Base-by-base conservation (phyloP, 2,329 filamentous ascomycete genomes). In the Phialocephala subalpina region DNA sequence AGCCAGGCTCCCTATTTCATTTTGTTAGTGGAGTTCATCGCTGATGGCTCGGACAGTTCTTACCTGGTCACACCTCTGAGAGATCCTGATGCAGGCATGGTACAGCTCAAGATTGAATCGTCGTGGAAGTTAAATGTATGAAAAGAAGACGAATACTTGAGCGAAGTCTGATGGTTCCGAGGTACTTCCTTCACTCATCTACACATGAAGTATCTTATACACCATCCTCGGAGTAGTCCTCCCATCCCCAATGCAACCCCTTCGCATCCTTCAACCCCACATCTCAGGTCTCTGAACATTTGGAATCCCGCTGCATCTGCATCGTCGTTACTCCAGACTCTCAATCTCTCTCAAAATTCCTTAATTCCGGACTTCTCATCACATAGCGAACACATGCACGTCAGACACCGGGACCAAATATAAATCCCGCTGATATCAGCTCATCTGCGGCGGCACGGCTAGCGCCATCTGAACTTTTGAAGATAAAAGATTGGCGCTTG, bases 1-100 rank as follows among this genome's bases (percentile, higher is more conserved):
- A 87, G 68, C 66, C 62, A 2, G 67, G 67, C 33, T 67, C 56
- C 60, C 63, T 67, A 33, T 7, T 53, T 29, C 12, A n/a, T 16
- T 8, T 2, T 33, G 49, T 53, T 14, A 53, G 49, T 53, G 29
- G 18, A 53, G 25, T 20, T 16, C 25, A 7, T 14, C 12, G 25
- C 1, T 12, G n/a, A 20, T 27, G 27, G 16, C 11, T 25, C 1
- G 4, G 25, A 20, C 12, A 53, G 29, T 9, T 42, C 53, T 35
- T 63, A 65, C 67, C 67, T 69, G 5, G 67, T 67, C 29, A 69
- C 58, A 6, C 67, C 65, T 33, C 67, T 53, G 16, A 67, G 65
- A n/a, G 67, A 69, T 61, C 67, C 65, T 40, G 65, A 69, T 27
- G 62, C 62, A 38, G 64, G 67, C 67, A 69, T 65, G 20, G 52